These are phyloP conservation scores for Taphrina pruni DNA, from an alignment of 1,139 yeast genomes.

Conservation along the genomic window DNA sequence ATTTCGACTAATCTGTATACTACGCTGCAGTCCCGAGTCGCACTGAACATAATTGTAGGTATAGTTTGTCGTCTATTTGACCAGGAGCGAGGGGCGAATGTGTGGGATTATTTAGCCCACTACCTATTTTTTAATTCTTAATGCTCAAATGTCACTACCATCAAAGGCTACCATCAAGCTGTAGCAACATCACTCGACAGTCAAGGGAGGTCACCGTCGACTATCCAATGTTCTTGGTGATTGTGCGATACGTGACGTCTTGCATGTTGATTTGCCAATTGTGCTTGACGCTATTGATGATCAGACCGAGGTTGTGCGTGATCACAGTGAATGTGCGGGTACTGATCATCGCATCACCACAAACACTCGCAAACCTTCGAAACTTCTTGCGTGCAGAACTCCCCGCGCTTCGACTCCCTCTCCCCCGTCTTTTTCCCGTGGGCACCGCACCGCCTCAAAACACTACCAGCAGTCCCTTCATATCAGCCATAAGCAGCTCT, in stretches of 20 bases:
- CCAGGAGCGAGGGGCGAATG: background rate
- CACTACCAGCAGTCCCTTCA: background rate
- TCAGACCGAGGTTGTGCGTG: background rate
- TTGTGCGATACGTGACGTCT: no score
- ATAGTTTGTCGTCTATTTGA: background rate
- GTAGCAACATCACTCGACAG: no score
- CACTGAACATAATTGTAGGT: background rate
- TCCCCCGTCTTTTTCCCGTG: constrained; percentile 5
- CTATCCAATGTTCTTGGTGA: no score
- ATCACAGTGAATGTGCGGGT: background rate
- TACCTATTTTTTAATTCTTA: background rate
- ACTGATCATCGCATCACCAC: background rate
- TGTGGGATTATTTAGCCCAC: background rate
- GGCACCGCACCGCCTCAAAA: background rate
- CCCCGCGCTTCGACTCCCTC: constrained; percentile 10
- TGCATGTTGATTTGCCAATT: no score
- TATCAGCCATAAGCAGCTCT: background rate
- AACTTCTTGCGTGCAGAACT: background rate
- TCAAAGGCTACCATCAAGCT: background rate
- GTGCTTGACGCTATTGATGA: no score
- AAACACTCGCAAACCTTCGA: background rate
- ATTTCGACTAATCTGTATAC: constrained; percentile 5
- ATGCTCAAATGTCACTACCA: background rate
- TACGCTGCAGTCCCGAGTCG: no score
- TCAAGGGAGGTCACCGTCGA: no score